phyloP scores from a whole-genome alignment of 2,329 filamentous ascomycete species.

The Cordyceps cicadae region DNA sequence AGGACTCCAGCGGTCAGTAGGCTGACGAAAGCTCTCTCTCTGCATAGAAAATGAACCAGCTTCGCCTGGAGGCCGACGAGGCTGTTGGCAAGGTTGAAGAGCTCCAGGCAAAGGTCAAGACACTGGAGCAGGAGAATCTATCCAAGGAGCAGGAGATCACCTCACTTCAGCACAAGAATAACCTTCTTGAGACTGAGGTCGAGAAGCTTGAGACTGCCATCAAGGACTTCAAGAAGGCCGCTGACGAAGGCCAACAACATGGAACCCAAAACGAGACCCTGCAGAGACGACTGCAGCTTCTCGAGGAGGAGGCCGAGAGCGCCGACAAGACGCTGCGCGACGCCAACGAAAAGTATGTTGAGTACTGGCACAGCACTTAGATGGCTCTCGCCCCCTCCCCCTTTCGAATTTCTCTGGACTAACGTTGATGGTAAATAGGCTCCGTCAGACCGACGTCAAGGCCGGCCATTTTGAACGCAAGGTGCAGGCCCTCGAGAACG shows the following conservation, averaged over 20 bases:
- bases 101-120: slow-evolving; percentile 78
- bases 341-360: slow-evolving; percentile 91
- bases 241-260: slow-evolving; percentile 73
- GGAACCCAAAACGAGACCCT: slow-evolving; percentile 87
- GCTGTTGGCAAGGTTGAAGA: slow-evolving; percentile 75
- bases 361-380: neutral
- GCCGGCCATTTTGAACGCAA: slow-evolving; percentile 99
- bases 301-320: slow-evolving; percentile 96
- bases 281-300: slow-evolving; percentile 83
- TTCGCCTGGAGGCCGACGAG: slow-evolving; percentile 90
- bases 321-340: slow-evolving; percentile 94
- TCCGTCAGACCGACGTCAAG: slow-evolving; percentile 98
- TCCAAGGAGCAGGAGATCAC: slow-evolving; percentile 98
- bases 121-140: slow-evolving; percentile 87
- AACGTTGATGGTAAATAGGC: slow-evolving; percentile 44
- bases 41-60: slow-evolving; percentile 80
- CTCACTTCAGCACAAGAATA: slow-evolving; percentile 91
- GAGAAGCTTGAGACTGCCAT: slow-evolving; percentile 83
- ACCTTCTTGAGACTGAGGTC: slow-evolving; percentile 78
- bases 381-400: neutral
- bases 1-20: slow-evolving; percentile 11
- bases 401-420: neutral
- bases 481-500: slow-evolving; percentile 88
- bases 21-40: slow-evolving; percentile 17
- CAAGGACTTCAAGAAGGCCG: slow-evolving; percentile 80